Base-by-base conservation (phyloP, 306 rosid genomes). In the Corylus americana region DNA sequence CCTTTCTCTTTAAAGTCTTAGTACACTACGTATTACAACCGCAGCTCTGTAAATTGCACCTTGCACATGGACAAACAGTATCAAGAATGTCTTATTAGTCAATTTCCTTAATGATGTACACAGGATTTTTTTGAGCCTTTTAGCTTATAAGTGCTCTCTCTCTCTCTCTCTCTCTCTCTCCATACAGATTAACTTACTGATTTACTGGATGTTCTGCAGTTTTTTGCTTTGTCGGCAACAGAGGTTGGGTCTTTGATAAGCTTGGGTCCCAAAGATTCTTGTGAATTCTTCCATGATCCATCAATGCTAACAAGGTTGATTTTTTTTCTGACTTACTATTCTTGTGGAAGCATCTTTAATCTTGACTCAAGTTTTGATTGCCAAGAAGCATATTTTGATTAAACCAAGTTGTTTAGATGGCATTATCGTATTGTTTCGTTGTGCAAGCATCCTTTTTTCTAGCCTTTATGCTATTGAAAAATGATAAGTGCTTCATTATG, bases 261-360 rank as follows among this genome's bases (percentile, higher is more conserved):
- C 86, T 83, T 92, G 89, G 97, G 95, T 57, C 83, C 92, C 73
- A 83, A 80, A 55, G 98, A 91, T 77, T 87, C 97, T n/a, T 91
- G 95, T 80, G 98, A 94, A 84, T 87, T 94, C 77, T 92, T 92
- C 79, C 98, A 92, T 73, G 98, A 94, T 69, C 98, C 98, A 71
- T 88, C 95, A 49, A 92, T 94, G 93, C 70, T 79, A 81, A 86
- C 94, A 73, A 94, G 97, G 98, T 92, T 69, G 25, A 79, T 74
- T 86, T 86, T 31, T 31, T 42, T 18, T 39, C 11, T 4, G 61
- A 29, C 74, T 29, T 31, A 11, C 17, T 57, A 11, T 11, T 75
- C 74, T 39, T 22, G 55, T 70, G 47, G 39, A 59, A 31, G 35
- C 48, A 22, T 51, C 29, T 39, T 13, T 55, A 27, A 55, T 74